Conservation (phyloP, 2,329 filamentous ascomycete genomes). For the Samsoniella hepiali region DNA sequence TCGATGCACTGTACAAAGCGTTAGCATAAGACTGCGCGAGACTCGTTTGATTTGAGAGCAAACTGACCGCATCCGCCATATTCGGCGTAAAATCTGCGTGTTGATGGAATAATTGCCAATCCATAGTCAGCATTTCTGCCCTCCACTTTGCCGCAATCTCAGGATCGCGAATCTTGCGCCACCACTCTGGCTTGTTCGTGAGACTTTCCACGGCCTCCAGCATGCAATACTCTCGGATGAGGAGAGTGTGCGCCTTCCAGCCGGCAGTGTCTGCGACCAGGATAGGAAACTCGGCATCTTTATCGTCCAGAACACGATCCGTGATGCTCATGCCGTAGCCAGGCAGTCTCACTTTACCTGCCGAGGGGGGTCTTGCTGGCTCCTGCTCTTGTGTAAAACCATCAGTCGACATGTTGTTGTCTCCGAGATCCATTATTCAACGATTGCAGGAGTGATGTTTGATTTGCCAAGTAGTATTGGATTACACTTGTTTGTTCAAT, state of each 20-base stretch:
- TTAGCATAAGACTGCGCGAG: neutral
- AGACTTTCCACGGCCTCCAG: conserved; percentile 32
- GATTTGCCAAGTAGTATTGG: too few relatives aligned
- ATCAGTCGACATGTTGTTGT: too few relatives aligned
- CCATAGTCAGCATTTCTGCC: conserved; percentile 28
- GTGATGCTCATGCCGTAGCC: conserved; percentile 4
- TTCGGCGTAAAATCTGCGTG: conserved; percentile 28
- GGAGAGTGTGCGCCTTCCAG: conserved; percentile 24
- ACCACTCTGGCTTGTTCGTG: conserved; percentile 37
- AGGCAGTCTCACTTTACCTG: neutral
- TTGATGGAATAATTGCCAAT: conserved; percentile 26
- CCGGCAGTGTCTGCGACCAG: neutral
- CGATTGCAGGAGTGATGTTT: too few relatives aligned
- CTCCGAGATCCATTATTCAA: too few relatives aligned
- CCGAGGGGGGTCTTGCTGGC: neutral
- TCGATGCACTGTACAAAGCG: conserved; percentile 23
- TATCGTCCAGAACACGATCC: neutral
- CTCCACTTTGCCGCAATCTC: conserved; percentile 30
- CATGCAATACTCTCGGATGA: conserved; percentile 33
- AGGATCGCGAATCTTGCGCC: conserved; percentile 30
- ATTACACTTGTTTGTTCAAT: too few relatives aligned
- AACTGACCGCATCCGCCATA: conserved; percentile 32
- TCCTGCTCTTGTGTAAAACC: too few relatives aligned
- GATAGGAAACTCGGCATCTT: neutral
- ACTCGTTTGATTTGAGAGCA: too few relatives aligned